Evolutionary conservation across 805 yeast genomes (phyloP).

Genomic region (Starmerella bombicola): DNA sequence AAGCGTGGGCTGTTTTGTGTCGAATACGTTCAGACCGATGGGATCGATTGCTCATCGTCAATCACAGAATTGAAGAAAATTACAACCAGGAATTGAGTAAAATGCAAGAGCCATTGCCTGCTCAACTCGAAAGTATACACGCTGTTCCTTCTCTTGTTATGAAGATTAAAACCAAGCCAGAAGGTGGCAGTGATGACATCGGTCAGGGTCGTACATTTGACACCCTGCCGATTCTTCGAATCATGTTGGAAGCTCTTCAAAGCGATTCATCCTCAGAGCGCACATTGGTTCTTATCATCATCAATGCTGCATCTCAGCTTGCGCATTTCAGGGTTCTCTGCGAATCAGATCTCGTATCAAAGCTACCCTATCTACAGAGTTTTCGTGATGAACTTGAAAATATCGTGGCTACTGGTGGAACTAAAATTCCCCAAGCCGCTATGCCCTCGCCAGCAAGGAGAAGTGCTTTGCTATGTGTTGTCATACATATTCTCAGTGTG

Average conservation of each 20-base stretch:
- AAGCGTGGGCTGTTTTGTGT: conserved; percentile 19
- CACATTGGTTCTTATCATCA: conserved; percentile 46
- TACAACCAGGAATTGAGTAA: conserved; percentile 19
- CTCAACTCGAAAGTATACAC: conserved; percentile 29
- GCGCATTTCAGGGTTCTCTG: conserved; percentile 44
- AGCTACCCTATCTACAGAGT: background rate
- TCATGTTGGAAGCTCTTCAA: conserved; percentile 35
- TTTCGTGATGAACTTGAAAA: conserved; percentile 10
- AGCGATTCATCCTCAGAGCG: conserved; percentile 48
- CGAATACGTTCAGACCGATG: conserved; percentile 18
- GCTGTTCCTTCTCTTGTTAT: conserved; percentile 29
- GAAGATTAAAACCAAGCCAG: background rate
- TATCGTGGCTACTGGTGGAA: conserved; percentile 9
- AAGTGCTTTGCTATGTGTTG: conserved; percentile 33
- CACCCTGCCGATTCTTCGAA: conserved; percentile 39
- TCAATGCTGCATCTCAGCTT: conserved; percentile 39
- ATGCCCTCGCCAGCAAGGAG: conserved; percentile 1
- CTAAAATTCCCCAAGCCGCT: conserved; percentile 3
- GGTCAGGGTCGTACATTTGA: conserved; percentile 28
- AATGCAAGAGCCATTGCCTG: conserved; percentile 31
- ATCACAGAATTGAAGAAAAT: conserved; percentile 18
- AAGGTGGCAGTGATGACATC: background rate
- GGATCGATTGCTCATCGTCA: conserved; percentile 16
- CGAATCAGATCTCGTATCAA: conserved; percentile 27
- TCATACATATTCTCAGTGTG: conserved; percentile 45